A percentile compares a stretch with the other conserved stretches of the same genome.
Evolutionary conservation across 2,329 filamentous ascomycete species (phyloP).

Genomic region (Aspergillus novofumigatus): DNA sequence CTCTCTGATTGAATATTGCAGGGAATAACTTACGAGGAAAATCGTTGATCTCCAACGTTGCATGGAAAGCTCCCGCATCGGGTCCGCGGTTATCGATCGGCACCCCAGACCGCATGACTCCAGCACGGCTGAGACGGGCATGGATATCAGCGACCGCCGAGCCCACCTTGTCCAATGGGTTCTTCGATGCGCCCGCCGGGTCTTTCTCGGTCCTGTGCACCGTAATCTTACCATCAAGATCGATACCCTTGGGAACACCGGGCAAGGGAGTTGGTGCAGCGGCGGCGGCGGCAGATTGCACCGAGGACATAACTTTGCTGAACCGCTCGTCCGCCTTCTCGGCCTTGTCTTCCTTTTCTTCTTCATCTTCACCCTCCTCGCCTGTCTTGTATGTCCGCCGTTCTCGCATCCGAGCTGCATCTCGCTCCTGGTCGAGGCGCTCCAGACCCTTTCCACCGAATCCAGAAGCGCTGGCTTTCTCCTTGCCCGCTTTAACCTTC

Average conservation of each 20-base stretch:
- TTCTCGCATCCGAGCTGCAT: conserved; percentile 79
- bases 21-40: conserved; percentile 65
- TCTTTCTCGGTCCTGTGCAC: conserved; percentile 66
- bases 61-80: conserved; percentile 93
- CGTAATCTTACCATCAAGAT: conserved; percentile 65
- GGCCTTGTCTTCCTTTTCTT: conserved; percentile 64
- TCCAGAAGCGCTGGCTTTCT: conserved; percentile 75
- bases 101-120: conserved; percentile 83
- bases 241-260: conserved; percentile 53
- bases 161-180: conserved; percentile 78
- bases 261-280: conserved; percentile 30
- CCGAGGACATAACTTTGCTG: conserved; percentile 59
- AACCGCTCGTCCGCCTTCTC: conserved; percentile 58
- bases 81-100: conserved; percentile 98
- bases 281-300: conserved; percentile 57
- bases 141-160: conserved; percentile 92
- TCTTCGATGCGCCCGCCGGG: conserved; percentile 47
- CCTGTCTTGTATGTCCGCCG: conserved; percentile 87
- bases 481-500: conserved; percentile 89
- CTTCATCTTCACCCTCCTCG: conserved; percentile 73
- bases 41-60: conserved; percentile 97
- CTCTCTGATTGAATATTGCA: neutral
- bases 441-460: conserved; percentile 96
- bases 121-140: conserved; percentile 80
- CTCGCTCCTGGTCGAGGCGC: conserved; percentile 83